A percentile compares a stretch with the other conserved stretches of the same genome.
Evolutionary conservation across 2,329 filamentous ascomycete species (phyloP).

Genomic region (Emmonsiellopsis sp.): DNA sequence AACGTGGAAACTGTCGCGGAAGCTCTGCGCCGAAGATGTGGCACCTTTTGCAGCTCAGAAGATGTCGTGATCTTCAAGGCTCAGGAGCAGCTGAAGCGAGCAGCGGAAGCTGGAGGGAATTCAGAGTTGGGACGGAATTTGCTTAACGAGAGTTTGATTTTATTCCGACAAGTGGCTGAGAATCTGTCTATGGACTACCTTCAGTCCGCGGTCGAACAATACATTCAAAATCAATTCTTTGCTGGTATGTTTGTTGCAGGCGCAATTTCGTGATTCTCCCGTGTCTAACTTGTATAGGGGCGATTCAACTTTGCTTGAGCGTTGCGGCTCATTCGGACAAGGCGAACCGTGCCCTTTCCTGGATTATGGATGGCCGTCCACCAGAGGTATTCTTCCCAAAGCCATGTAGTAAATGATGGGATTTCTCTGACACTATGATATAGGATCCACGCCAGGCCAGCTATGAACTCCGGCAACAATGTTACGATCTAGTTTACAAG

Average conservation of each 20-base stretch:
- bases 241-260: constrained; percentile 44
- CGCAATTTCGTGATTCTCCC: constrained; percentile 9
- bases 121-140: constrained; percentile 68
- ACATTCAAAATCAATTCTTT: constrained; percentile 75
- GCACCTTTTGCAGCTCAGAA: constrained; percentile 94
- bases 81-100: constrained; percentile 85
- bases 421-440: constrained; percentile 7
- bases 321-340: constrained; percentile 81
- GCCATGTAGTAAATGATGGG: not conserved
- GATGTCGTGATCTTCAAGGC: constrained; percentile 98
- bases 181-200: constrained; percentile 75
- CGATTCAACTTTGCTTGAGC: constrained; percentile 74
- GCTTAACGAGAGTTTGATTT: constrained; percentile 76
- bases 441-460: constrained; percentile 59
- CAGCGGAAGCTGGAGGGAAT: constrained; percentile 67
- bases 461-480: constrained; percentile 64
- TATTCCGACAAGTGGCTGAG: constrained; percentile 83
- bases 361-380: constrained; percentile 77
- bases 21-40: constrained; percentile 81
- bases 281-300: constrained; percentile 40
- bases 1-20: constrained; percentile 97
- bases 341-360: constrained; percentile 73
- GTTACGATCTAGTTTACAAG: constrained; percentile 81
- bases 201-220: constrained; percentile 67
- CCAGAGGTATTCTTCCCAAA: constrained; percentile 33